phyloP scores from a whole-genome alignment of 306 rosid genomes.

The Sphenostylis stenocarpa region DNA sequence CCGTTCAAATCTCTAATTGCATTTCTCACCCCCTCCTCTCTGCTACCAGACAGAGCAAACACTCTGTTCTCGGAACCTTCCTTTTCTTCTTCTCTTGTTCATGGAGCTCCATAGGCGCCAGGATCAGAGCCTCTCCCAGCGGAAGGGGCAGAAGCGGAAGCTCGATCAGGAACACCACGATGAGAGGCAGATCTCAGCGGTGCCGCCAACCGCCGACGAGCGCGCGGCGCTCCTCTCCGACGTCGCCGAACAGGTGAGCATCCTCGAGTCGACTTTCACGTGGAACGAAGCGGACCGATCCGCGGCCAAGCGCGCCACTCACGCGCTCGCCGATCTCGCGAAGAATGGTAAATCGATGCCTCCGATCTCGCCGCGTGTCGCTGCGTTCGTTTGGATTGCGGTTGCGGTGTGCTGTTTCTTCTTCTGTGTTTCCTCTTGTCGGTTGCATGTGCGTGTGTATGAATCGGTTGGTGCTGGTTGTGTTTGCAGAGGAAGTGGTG shows the following conservation, averaged over 20 bases:
- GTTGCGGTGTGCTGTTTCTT: conserved; percentile 9
- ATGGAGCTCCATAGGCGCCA: conserved; percentile 78
- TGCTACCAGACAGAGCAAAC: conserved; percentile 16
- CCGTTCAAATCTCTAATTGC: conserved; percentile 41
- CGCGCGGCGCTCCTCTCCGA: conserved; percentile 60
- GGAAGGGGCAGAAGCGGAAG: conserved; percentile 94
- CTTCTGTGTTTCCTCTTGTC: neutral
- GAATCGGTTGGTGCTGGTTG: conserved; percentile 6
- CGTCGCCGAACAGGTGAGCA: conserved; percentile 58
- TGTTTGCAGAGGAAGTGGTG: conserved; percentile 86
- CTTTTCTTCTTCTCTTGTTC: conserved; percentile 34
- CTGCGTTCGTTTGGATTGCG: conserved; percentile 31
- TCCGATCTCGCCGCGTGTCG: conserved; percentile 43
- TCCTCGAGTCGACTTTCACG: conserved; percentile 75
- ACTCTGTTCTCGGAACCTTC: conserved; percentile 33
- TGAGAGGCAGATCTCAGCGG: conserved; percentile 60
- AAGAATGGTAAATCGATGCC: conserved; percentile 66
- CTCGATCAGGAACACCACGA: conserved; percentile 73
- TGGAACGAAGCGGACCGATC: conserved; percentile 87
- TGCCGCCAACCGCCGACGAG: conserved; percentile 70
- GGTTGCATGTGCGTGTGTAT: conserved; percentile 15
- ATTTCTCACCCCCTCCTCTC: conserved; percentile 35
- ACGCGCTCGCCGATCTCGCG: conserved; percentile 95
- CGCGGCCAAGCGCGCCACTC: conserved; percentile 93
- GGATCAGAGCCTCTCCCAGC: conserved; percentile 67